Percentiles rank a stretch among this genome's conserved stretches.
phyloP scores from a whole-genome alignment of 2,329 filamentous ascomycete species.

The Capronia coronata region DNA sequence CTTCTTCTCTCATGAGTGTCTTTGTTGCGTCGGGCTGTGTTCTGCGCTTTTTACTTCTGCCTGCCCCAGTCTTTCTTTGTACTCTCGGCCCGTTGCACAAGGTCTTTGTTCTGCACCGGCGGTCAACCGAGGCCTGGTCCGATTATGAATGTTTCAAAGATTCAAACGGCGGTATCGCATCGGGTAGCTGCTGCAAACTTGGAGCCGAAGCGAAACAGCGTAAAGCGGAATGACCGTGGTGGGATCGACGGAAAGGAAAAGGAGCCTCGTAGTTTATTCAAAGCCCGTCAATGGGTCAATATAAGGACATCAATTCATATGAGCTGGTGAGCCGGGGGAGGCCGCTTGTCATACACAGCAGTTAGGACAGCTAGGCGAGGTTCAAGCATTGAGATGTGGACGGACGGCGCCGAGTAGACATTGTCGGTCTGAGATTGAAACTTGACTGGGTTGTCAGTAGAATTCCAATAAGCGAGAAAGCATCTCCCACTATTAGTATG shows the following conservation, averaged over 20 bases:
- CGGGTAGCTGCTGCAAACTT: conserved; percentile 14
- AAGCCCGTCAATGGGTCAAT: too few species aligned
- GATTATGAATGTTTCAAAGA: neutral
- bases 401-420: conserved; percentile 7
- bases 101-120: conserved; percentile 8
- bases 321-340: neutral
- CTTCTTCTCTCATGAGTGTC: conserved; percentile 19
- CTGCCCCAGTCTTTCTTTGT: conserved; percentile 4
- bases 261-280: too few species aligned
- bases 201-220: neutral
- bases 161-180: neutral
- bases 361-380: neutral
- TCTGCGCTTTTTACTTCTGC: neutral
- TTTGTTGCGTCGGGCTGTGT: neutral
- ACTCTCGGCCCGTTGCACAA: conserved; percentile 10
- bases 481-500: too few species aligned
- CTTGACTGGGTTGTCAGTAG: too few species aligned
- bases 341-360: too few species aligned
- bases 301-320: neutral
- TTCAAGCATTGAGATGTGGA: conserved; percentile 15
- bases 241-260: too few species aligned
- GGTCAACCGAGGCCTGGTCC: neutral
- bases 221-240: too few species aligned
- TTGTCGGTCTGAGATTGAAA: neutral
- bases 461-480: too few species aligned